Evolutionary conservation across 306 rosid genomes (phyloP).

Genomic region (Mimosa bimucronata): DNA sequence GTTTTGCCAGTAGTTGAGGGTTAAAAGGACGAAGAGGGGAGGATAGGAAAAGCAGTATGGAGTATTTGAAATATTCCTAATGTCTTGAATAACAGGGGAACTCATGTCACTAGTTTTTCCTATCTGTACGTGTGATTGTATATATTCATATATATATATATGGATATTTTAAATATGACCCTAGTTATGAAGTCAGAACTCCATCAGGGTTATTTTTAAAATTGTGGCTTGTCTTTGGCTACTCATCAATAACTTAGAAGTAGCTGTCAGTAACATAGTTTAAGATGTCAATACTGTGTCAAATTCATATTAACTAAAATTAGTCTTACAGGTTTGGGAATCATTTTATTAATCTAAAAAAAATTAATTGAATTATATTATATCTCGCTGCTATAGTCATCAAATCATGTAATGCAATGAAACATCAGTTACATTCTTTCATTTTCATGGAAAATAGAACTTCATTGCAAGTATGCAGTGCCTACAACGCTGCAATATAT

Average conservation of each 20-base stretch:
- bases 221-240: background rate
- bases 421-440: no score
- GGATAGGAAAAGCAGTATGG: background rate
- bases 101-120: background rate
- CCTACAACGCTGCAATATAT: background rate
- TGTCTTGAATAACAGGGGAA: background rate
- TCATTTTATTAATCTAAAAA: constrained; percentile 1
- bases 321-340: background rate
- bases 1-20: background rate
- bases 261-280: constrained; percentile 7
- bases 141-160: background rate
- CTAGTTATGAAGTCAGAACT: background rate
- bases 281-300: background rate
- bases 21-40: background rate
- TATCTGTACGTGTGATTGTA: no score
- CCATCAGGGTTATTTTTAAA: background rate
- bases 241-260: constrained; percentile 2
- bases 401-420: background rate
- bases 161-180: background rate
- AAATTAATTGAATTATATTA: background rate
- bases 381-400: background rate
- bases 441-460: background rate
- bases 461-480: no score
- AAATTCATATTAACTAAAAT: background rate
- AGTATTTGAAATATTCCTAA: background rate